Base-by-base conservation (phyloP, 768 basidiomycete species). In the Phylloporus sp. region DNA sequence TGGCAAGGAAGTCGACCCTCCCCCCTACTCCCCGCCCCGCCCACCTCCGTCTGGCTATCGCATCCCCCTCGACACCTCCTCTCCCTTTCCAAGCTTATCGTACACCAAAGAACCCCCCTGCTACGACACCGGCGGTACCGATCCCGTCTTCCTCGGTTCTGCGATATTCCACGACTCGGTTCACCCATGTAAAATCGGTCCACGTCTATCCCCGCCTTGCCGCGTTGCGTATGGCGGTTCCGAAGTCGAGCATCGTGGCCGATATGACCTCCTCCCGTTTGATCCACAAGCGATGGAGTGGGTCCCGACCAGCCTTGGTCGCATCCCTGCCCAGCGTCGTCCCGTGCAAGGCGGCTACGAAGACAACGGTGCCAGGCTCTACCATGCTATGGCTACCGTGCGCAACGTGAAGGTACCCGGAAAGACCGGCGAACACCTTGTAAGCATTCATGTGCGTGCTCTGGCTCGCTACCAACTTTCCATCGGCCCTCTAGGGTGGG, bases 181-280 rank as follows among this genome's bases (percentile, higher is more conserved):
- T 3, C 88, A 91, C 49, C 89, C 89, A 4, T 90, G 89, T 77
- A 92, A 91, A 71, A 78, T 90, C 55, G 79, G 71, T 1, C 79
- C 82, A 9, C 63, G 73, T 52, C 76, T 86, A n/a, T 58, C n/a
- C 59, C 75, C 53, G 53, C 70, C 64, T 49, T 78, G 64, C 59
- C 74, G 67, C 20, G 81, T 89, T 2, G 71, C 86, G 4, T 87
- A 77, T 54, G 85, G 77, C 13, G 84, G 84, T 6, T 55, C 50
- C 5, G 87, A 89, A 66, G 46, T 72, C 32, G 69, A 62, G 24
- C 87, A 90, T 52, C 46, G 68, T 8, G 86, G 86, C 1, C 73
- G 86, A 15, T 90, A 76, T 53, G 87, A 90, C 61, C 66, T 92
- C 28, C 74, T 92, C 0, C 86, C 88, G 4, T 84, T 86, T 61